These are phyloP conservation scores for Osmanthus fragrans DNA, from an alignment of 257 asterid species.

Conservation along the genomic window DNA sequence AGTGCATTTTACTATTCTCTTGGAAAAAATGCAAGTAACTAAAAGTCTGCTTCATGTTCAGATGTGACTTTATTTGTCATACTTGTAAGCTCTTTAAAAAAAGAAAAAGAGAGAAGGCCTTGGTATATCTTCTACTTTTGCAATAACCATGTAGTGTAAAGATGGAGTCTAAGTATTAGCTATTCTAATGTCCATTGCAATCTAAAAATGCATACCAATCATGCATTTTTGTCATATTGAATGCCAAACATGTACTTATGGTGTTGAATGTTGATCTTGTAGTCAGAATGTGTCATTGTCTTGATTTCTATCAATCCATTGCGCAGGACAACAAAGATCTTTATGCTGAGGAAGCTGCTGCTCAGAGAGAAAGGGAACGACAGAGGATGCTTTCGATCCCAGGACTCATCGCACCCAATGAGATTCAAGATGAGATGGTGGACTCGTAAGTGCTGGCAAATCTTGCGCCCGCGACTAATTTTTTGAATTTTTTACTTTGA, in stretches of 20 bases:
- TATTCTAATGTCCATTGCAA: no score
- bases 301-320: neutral
- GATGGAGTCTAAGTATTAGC: neutral
- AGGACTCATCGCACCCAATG: constrained; percentile 87
- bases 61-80: neutral
- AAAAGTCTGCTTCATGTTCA: neutral
- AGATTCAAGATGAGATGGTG: constrained; percentile 90
- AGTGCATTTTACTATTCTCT: neutral
- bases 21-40: neutral
- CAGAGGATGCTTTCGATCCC: constrained; percentile 90
- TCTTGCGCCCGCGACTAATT: constrained; percentile 26
- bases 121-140: neutral
- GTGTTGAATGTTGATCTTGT: neutral
- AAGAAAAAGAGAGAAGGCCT: neutral
- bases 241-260: neutral
- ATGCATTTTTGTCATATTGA: no score
- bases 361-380: constrained; percentile 79
- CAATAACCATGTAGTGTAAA: neutral
- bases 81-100: no score
- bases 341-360: constrained; percentile 93
- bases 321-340: constrained; percentile 94
- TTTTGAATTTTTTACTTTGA: constrained; percentile 26
- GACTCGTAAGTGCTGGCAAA: constrained; percentile 48
- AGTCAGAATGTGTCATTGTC: neutral
- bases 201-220: neutral